Percentiles rank a stretch among this genome's conserved stretches.
Conservation (phyloP, 352 stramenopile species). For the Peronosclerospora sorghi region DNA sequence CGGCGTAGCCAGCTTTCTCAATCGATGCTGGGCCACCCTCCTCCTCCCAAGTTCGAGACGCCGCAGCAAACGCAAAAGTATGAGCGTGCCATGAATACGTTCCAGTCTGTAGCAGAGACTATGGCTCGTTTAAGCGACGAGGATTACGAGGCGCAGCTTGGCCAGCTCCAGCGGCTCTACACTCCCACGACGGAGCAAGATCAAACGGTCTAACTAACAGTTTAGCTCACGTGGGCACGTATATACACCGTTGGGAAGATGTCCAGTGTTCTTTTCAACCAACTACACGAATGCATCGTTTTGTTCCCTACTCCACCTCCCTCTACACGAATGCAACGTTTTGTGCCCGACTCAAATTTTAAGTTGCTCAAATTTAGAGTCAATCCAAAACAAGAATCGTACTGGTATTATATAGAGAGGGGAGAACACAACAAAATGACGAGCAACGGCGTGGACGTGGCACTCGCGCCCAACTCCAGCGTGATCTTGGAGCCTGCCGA, state of each 20-base stretch:
- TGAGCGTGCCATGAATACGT: slow-evolving; percentile 48
- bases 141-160: slow-evolving; percentile 62
- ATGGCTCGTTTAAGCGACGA: slow-evolving; percentile 64
- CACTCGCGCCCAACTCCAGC: slow-evolving; percentile 58
- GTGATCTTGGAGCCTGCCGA: slow-evolving; percentile 75
- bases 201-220: slow-evolving; percentile 43
- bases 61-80: slow-evolving; percentile 68
- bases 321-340: too few species aligned
- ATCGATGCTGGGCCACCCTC: slow-evolving; percentile 50
- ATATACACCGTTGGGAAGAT: slow-evolving; percentile 11
- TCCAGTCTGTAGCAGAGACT: slow-evolving; percentile 59
- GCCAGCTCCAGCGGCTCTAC: slow-evolving; percentile 73
- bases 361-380: too few species aligned
- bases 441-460: slow-evolving; percentile 39
- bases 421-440: slow-evolving; percentile 20
- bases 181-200: slow-evolving; percentile 34
- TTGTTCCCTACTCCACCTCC: too few species aligned
- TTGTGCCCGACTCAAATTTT: too few species aligned
- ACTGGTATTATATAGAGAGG: too few species aligned
- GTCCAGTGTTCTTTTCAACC: neutral
- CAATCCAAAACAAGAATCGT: too few species aligned
- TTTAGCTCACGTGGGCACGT: slow-evolving; percentile 1
- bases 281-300: slow-evolving; percentile 11
- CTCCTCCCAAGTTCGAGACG: slow-evolving; percentile 66
- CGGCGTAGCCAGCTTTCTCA: slow-evolving; percentile 59